Evolutionary conservation across 768 basidiomycete species (phyloP), one percentile per base, ranked within the genome.

Genomic region (Amanita rimosa): DNA sequence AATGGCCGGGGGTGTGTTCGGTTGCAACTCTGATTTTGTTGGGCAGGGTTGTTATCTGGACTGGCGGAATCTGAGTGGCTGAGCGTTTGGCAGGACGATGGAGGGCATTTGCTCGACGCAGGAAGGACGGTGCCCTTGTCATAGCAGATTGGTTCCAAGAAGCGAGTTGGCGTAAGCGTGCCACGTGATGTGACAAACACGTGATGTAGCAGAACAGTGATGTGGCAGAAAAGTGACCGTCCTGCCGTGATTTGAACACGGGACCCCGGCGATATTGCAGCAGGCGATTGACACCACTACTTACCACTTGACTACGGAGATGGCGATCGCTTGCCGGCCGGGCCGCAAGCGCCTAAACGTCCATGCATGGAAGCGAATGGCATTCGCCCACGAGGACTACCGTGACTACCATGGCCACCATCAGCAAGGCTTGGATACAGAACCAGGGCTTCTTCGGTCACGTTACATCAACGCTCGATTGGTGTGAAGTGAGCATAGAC

Each of bases 11-110:
- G 3, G 86, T 85, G 1, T 76, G 71, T 64, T 96, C 90, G 6
- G 93, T 96, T 13, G 90, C 92, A 36, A 98, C 89, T 51, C 92
- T 74, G 39, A 98, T 76, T 63, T 85, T 90, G 68, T 96, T 97
- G 4, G 91, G 81, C 0, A 98, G 73, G 0, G 89, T 92, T 0
- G 95, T 94, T 27, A 95, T 73, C 54, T 76, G 73, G 21, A 76
- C 70, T 3, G 70, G 50, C 8, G 69, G 50, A 60, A 64, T 51
- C 50, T 54, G 26, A 3, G 61, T 55, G 49, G 49, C 33, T 58
- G 46, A 22, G 50, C 45, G 48, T 48, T 59, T 50, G 27, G 52
- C 40, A 37, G 51, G 54, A 55, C 43, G 56, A 61, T 53, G 55
- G 33, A 53, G 51, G 44, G 42, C 57, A 35, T 56, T 60, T 55